Conservation (phyloP, 2,329 filamentous ascomycete species). For the Hymenoscyphus albidus region DNA sequence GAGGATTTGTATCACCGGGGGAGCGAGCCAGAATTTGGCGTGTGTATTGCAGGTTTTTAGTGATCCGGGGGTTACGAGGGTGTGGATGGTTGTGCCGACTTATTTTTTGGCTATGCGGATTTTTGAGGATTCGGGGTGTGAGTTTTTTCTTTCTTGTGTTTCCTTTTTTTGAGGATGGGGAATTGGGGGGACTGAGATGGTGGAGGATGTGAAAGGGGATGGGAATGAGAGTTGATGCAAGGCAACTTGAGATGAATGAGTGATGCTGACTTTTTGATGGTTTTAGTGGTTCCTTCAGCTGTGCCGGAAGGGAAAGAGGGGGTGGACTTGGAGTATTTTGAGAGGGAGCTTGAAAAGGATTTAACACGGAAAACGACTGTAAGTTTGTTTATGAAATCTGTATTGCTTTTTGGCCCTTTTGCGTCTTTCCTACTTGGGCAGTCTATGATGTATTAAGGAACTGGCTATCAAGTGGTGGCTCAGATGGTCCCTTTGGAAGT, state of each 20-base stretch:
- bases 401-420: background rate
- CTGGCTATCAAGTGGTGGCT: no score
- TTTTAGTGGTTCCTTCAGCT: constrained; percentile 57
- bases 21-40: constrained; percentile 78
- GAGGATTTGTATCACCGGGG: constrained; percentile 77
- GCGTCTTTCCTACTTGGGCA: no score
- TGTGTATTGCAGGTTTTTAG: constrained; percentile 75
- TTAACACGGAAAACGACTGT: constrained; percentile 17
- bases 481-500: no score
- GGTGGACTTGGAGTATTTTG: constrained; percentile 62
- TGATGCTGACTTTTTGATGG: background rate
- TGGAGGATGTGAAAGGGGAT: background rate
- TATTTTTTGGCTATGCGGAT: constrained; percentile 85
- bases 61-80: constrained; percentile 70
- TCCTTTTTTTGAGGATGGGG: background rate
- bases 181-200: background rate
- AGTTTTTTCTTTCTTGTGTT: constrained; percentile 3
- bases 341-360: constrained; percentile 29
- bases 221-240: no score
- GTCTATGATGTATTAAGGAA: no score
- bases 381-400: background rate
- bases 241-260: background rate
- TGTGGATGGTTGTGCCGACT: constrained; percentile 79
- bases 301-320: constrained; percentile 77
- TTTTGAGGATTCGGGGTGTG: constrained; percentile 71